Evolutionary conservation across 1,284 basidiomycete species (phyloP), one percentile per base, ranked within the genome.

Genomic region (Rhodotorula mucilaginosa): DNA sequence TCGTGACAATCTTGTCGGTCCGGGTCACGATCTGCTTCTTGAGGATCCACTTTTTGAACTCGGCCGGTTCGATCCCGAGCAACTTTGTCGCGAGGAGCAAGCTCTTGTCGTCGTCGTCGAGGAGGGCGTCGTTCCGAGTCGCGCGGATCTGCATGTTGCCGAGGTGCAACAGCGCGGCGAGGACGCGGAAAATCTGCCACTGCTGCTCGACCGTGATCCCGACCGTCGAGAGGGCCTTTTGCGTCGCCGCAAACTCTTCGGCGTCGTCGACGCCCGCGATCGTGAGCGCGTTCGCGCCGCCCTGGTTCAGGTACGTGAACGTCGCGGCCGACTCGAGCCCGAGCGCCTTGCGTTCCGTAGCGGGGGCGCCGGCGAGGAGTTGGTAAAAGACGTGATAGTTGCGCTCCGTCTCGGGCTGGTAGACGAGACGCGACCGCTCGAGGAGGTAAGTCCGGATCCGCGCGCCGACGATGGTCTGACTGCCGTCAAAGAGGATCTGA

Each of bases 371-470:
- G 3, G 96, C 92, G 78, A 96, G 93, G n/a, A 99, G 85, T 81
- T 99, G 97, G 82, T 99, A 99, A 85, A 99, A 99, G 79, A 99
- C 97, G 82, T 99, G 97, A 82, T 99, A 99, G 82, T 99, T 99
- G 69, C 97, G 89, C 82, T 99, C 97, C 29, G 91, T 93, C 76
- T 92, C 86, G 23, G 97, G 95, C 82, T 99, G 97, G 82, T 97
- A 98, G 67, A 97, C 95, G 74, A 99, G 90, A 75, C 97, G 90
- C 54, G 95, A 97, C 48, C 97, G 91, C 81, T 99, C 97, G 67
- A 99, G 85, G 31, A 99, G 88, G 82, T 99, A 99, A 59, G 97
- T 99, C 74, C 97, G 89, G 79, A 99, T 98, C 56, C 94, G 89
- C 19, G 97, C 97, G 51, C 97, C 97, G 69, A 98, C 93, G 74